These are phyloP conservation scores for Batkoa obscura DNA, from an alignment of 371 early-diverging fungal genomes.

Conservation along the genomic window DNA sequence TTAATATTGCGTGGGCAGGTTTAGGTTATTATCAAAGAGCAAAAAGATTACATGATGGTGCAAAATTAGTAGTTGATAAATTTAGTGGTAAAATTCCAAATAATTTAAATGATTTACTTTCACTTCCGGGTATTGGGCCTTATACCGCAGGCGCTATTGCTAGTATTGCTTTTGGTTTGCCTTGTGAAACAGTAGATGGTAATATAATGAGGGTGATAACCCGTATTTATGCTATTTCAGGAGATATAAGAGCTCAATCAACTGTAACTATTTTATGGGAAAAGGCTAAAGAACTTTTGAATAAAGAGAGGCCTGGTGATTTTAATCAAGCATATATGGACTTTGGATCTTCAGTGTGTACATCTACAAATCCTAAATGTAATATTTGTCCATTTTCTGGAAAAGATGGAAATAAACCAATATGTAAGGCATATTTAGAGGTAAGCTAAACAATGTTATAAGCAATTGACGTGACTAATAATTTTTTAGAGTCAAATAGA, in stretches of 20 bases:
- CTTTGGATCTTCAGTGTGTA: slow-evolving; percentile 59
- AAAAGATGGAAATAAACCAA: too few species aligned
- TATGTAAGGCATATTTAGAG: too few species aligned
- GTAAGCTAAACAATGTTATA: too few species aligned
- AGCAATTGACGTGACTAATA: too few species aligned
- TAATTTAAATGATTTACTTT: slow-evolving; percentile 29
- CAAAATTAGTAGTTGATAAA: slow-evolving; percentile 34
- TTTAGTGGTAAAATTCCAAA: slow-evolving; percentile 34
- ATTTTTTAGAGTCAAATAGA: too few species aligned
- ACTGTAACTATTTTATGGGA: slow-evolving; percentile 38
- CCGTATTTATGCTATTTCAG: slow-evolving; percentile 43
- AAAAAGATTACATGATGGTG: slow-evolving; percentile 43
- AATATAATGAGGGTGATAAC: slow-evolving; percentile 63
- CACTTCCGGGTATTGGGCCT: slow-evolving; percentile 54
- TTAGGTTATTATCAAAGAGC: slow-evolving; percentile 72
- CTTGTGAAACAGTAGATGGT: slow-evolving; percentile 53
- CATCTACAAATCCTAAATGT: slow-evolving; percentile 50
- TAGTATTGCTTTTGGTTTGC: slow-evolving; percentile 47
- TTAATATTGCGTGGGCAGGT: slow-evolving; percentile 57
- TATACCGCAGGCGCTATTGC: slow-evolving; percentile 39
- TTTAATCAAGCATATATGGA: slow-evolving; percentile 79
- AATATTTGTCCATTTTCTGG: slow-evolving; percentile 26
- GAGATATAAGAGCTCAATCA: slow-evolving; percentile 40
- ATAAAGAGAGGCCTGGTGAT: slow-evolving; percentile 39
- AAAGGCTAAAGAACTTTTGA: slow-evolving; percentile 33